Evolutionary conservation across 2,329 filamentous ascomycete species (phyloP), one percentile per base, ranked within the genome.

Genomic region (Botrytis hyacinthi): DNA sequence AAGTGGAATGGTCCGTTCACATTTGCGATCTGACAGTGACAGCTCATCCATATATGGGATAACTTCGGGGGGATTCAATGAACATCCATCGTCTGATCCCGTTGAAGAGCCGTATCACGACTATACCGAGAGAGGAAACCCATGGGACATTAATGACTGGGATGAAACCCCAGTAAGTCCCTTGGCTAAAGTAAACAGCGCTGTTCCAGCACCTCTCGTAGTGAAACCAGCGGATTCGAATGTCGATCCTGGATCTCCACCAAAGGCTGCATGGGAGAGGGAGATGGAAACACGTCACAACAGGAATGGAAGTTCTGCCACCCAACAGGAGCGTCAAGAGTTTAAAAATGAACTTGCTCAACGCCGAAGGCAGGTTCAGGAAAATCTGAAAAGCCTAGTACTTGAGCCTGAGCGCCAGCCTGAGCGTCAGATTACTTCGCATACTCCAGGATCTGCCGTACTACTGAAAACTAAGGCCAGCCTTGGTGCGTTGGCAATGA

Each of bases 1-100:
- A 26, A 95, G 91, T 78, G 92, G 92, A 2, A 88, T 97, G 85
- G 91, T 97, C 63, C 90, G 92, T 46, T 91, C 95, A 75, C 96
- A 98, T 84, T 84, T 98, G 59, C 90, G 96, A 69, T 90, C 90
- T 48, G 90, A 91, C 76, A 98, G 95, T 83, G 91, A 91, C 74
- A 87, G 90, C 22, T 98, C 95, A 0, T 97, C 94, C 0, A 86
- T 96, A 40, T 94, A 93, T 77, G 89, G 88, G 40, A 83, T 83
- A 73, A 83, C 82, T 37, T 84, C 84, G 16, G 83, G 81, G 59
- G 83, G 75, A n/a, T 79, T 84, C 26, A 83, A 83, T 16, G 82
- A 84, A 16, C 80, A 81, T 10, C 84, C 84, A 72, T 82, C 82
- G 3, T 66, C 77, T 0, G 83, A 84, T 68, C 77, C 80, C 0